Evolutionary conservation across 2,329 filamentous ascomycete species (phyloP), one percentile per base, ranked within the genome.

Genomic region (Byssothecium circinans): DNA sequence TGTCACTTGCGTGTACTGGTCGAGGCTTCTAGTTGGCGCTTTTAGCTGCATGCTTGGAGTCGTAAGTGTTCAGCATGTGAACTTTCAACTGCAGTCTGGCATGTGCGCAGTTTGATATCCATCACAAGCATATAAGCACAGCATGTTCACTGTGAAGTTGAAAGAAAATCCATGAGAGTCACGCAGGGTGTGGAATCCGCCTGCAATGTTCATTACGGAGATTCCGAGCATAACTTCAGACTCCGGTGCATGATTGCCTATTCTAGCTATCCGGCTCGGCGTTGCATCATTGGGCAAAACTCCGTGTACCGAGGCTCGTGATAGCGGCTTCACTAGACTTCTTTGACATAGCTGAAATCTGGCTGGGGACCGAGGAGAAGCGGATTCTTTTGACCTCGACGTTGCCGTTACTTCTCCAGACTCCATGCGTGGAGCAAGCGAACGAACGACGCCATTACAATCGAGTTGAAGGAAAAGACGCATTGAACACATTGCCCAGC

Each of bases 241-340:
- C n/a, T n/a, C n/a, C 14, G 29, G 6, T 32, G 14, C 29, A 32
- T 32, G 29, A 32, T 8, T 32, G 29, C 23, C 23, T 25, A 25
- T 25, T 25, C 10, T 10, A 25, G 23, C 23, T 25, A 25, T 25
- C 23, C 23, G 23, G 23, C 23, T 10, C 23, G 5, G 23, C 10
- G 11, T 7, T 4, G 20, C 12, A 32, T 32, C 4, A 32, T 32
- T 32, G 29, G 29, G 8, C 14, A n/a, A 22, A 18, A 19, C 6
- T 11, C 8, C 15, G n/a, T 23, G 43, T 45, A 27, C 43, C 43
- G 25, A 30, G 43, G 43, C n/a, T 34, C 27, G 18, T 15, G 36
- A 37, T 32, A n/a, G 12, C 23, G 23, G 43, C 43, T 42, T 23
- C 40, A 18, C 29, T 14, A 34, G 29, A 32, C 29, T 32, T 32